Evolutionary conservation across 805 yeast species (phyloP).

Genomic region (Candida loeiensis): DNA sequence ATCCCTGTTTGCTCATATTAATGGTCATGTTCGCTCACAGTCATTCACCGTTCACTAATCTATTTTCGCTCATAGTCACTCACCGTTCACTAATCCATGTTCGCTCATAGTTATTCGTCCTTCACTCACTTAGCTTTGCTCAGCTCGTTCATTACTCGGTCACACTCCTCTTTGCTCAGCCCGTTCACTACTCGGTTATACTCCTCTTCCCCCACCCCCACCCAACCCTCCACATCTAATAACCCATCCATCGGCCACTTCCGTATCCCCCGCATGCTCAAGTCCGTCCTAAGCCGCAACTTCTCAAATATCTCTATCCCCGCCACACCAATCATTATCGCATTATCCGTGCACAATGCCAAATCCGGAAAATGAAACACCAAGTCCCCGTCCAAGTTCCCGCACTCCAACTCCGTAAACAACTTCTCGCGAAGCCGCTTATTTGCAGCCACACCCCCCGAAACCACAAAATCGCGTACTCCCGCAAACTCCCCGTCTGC

Average conservation of each 20-base stretch:
- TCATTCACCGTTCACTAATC: too few species aligned
- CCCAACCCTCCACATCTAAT: slow-evolving; percentile 51
- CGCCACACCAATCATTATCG: slow-evolving; percentile 97
- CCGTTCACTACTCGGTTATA: slow-evolving; percentile 9
- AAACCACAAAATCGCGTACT: slow-evolving; percentile 61
- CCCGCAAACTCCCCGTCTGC: slow-evolving; percentile 39
- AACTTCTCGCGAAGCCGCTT: slow-evolving; percentile 48
- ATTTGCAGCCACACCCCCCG: slow-evolving; percentile 96
- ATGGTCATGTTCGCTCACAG: too few species aligned
- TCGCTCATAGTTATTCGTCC: too few species aligned
- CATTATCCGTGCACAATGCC: slow-evolving; percentile 85
- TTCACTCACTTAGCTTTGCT: not conserved
- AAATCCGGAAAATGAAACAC: slow-evolving; percentile 64
- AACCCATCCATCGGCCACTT: slow-evolving; percentile 78
- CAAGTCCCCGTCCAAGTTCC: slow-evolving; percentile 10
- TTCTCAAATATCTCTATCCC: slow-evolving; percentile 82
- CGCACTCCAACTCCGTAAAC: slow-evolving; percentile 29
- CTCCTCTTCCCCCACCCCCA: slow-evolving; percentile 19
- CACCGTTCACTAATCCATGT: too few species aligned
- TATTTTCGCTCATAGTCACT: too few species aligned
- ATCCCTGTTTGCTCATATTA: too few species aligned
- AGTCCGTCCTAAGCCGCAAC: slow-evolving; percentile 43
- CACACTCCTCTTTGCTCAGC: too few species aligned
- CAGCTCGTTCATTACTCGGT: not conserved
- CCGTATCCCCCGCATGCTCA: slow-evolving; percentile 60